Evolutionary conservation across 108 stramenopile genomes (phyloP), one percentile per base, ranked within the genome.

Genomic region (Discostella pseudostelligera): DNA sequence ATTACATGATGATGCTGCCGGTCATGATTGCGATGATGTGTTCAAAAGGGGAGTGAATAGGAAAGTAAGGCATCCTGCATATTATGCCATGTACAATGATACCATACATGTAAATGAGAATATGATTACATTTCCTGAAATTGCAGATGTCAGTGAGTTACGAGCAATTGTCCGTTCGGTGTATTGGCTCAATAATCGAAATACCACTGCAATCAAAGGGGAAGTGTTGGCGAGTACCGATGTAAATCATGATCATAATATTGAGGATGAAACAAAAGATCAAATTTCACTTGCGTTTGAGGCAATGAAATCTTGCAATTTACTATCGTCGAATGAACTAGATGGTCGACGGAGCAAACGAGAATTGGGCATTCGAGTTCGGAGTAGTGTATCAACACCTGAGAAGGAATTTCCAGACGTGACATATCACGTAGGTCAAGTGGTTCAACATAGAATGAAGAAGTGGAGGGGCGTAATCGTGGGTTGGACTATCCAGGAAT

Each of bases 381-480:
- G 67, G 26, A 48, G 50, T 63, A 17, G 59, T 81, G 26, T 28
- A 70, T 22, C 16, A 47, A 36, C 69, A 79, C 44, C 36, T 60
- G 32, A 32, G 32, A 5, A 32, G 32, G 36, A 55, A 74, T 67
- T 69, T 72, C 53, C 67, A 61, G 0, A 54, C 26, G 82, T 91
- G 21, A 14, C 65, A 29, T 92, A 81, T 62, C 74, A 70, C 43
- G 78, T 92, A 8, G 90, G 90, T 13, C 87, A 89, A 64, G 83
- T 87, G 11, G 86, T 92, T 9, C 70, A 81, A 59, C 90, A 92
- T 48, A 78, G 64, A 39, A 56, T 56, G 17, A 72, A 84, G 28
- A 59, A 76, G 37, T 92, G 88, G 87, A 79, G 90, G 62, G 90
- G 86, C 9, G 81, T 92, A 1, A 58, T 92, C 46, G 71, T 75